These are phyloP conservation scores for Lipomyces mesembrius DNA, from an alignment of 805 yeast species.

Conservation along the genomic window DNA sequence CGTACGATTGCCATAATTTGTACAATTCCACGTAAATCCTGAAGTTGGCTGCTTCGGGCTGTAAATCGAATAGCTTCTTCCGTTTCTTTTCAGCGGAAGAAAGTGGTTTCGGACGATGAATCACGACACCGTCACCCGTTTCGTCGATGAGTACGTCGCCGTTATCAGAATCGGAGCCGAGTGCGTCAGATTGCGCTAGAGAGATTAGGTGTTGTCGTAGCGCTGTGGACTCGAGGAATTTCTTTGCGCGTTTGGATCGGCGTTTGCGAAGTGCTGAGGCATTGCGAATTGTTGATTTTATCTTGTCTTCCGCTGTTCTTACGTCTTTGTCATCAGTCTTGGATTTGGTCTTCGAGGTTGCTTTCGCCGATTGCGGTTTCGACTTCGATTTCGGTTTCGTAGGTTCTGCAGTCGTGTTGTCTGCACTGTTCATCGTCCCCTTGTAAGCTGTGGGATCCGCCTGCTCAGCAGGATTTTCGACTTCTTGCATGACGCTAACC, in stretches of 20 bases:
- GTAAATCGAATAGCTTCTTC: constrained; percentile 11
- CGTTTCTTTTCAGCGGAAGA: constrained; percentile 27
- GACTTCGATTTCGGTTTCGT: not conserved
- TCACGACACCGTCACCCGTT: not conserved
- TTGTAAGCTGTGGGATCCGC: not conserved
- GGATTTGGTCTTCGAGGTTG: not conserved
- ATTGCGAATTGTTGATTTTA: not conserved
- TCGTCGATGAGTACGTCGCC: not conserved
- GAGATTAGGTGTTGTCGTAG: constrained; percentile 1
- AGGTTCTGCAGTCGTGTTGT: not conserved
- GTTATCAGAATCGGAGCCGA: not conserved
- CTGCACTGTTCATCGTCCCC: not conserved
- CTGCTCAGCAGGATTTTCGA: not conserved
- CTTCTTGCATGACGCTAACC: not conserved
- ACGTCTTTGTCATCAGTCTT: not conserved
- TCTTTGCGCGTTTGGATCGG: constrained; percentile 1
- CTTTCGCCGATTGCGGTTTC: not conserved
- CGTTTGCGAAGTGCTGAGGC: not conserved
- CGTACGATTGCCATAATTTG: constrained; percentile 31
- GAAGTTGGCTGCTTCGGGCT: constrained; percentile 16
- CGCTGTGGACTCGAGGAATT: not conserved
- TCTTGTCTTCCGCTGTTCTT: not conserved
- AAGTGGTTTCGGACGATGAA: constrained; percentile 31
- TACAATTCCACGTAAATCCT: constrained; percentile 19
- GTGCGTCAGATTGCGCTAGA: constrained; percentile 2